Evolutionary conservation across 495 filamentous ascomycete species (phyloP), one percentile per base, ranked within the genome.

Genomic region (Penicillium robsamsonii): DNA sequence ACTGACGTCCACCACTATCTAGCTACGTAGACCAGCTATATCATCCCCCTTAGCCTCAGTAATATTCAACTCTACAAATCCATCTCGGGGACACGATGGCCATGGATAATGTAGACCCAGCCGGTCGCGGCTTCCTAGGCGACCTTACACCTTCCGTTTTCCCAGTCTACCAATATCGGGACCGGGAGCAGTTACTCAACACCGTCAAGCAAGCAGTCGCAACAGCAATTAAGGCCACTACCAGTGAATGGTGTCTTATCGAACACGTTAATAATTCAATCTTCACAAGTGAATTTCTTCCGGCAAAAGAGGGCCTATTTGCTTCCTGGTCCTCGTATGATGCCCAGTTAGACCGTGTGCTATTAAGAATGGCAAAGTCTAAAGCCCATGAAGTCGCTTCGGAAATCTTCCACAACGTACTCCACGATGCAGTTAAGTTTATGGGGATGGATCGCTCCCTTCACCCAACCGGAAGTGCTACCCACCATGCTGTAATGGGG

Each of bases 161-260:
- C 38, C 38, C 38, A 41, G 38, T 41, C 38, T 41, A 41, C 38
- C n/a, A 41, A 41, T 41, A 41, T 41, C 38, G 17, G 38, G 38
- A 41, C 38, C 38, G 38, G 3, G 17, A 41, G 17, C 38, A 41
- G 15, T n/a, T 20, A 5, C 38, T 41, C 38, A 41, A 41, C 38
- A 41, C 38, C n/a, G 7, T 41, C 38, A 41, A 41, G 38, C 38
- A 41, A 41, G n/a, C n/a, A 41, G 38, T 41, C 38, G 38, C 38
- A 15, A 41, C 38, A 41, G 38, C 38, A 41, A 41, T 15, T 15
- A 41, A 38, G 35, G 35, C 4, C 38, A 41, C 38, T 41, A 41
- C 38, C 38, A 41, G n/a, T 41, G 38, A 41, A 41, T 41, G 38
- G 38, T 41, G 38, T 41, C 38, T 41, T 20, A 41, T 41, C 38